Percentiles rank a stretch among this genome's conserved stretches.
phyloP scores from a whole-genome alignment of 2,329 filamentous ascomycete genomes.

The Chaetomium sp. region DNA sequence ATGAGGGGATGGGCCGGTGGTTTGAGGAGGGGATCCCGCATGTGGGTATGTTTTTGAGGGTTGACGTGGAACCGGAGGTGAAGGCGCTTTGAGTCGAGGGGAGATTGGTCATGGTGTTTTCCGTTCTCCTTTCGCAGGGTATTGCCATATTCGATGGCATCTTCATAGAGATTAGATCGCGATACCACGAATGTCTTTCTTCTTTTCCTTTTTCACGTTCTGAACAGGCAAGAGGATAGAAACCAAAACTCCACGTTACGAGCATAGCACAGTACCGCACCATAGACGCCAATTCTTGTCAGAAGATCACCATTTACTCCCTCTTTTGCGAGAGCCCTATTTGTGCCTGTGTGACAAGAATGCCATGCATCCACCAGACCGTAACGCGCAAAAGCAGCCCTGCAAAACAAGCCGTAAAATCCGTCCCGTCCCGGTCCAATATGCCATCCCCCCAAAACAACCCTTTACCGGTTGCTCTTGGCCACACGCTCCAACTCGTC shows the following conservation, averaged over 20 bases:
- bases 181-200: constrained; percentile 17
- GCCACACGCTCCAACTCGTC: constrained; percentile 99
- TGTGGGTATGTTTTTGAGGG: constrained; percentile 74
- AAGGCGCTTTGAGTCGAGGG: not conserved
- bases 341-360: constrained; percentile 48
- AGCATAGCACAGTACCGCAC: constrained; percentile 26
- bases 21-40: constrained; percentile 82
- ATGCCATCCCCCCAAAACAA: constrained; percentile 32
- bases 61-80: constrained; percentile 39
- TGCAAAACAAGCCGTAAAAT: constrained; percentile 47
- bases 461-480: constrained; percentile 98
- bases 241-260: constrained; percentile 22
- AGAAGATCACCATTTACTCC: constrained; percentile 34
- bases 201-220: not conserved
- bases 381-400: constrained; percentile 50
- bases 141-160: not conserved
- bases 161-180: constrained; percentile 9
- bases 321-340: constrained; percentile 42
- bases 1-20: constrained; percentile 76
- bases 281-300: constrained; percentile 26
- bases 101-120: not conserved
- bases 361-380: constrained; percentile 48
- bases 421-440: constrained; percentile 35
- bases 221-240: constrained; percentile 2
- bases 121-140: not conserved